Base-by-base conservation (phyloP, 2,329 filamentous ascomycete genomes). In the Leptographium procerum region DNA sequence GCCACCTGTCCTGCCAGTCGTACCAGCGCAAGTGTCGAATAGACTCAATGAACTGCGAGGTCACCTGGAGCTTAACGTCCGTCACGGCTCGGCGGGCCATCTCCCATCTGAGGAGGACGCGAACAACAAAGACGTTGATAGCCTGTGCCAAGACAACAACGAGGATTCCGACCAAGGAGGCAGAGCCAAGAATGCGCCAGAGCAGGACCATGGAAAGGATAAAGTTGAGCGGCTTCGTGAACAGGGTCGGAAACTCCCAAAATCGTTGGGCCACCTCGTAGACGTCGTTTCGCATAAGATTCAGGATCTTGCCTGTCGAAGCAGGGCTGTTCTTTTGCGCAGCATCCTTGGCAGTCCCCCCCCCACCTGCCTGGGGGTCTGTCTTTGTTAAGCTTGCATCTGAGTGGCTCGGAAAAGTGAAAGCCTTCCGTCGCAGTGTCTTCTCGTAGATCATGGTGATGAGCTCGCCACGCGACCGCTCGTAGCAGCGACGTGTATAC, bases 221-320 rank as follows among this genome's bases (percentile, higher is more conserved):
- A n/a, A 92, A 79, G 60, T 87, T 87, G 19, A 94, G 70, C 0
- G 91, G 91, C 61, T 87, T 88, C 3, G 85, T 85, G 47, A 95
- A 74, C 1, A 96, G 74, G n/a, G 77, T 77, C 2, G 87, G 80
- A 56, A 94, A 88, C 61, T 96, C 91, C 91, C 91, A 96, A 65
- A 96, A 94, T 50, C 88, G 75, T 66, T 92, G 89, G 3, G 89
- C 82, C 45, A 92, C 83, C 67, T 91, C 87, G 66, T 92, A 94
- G 0, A 87, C 88, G 68, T 94, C 89, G 60, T 81, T 84, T 54
- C 89, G 85, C 76, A 95, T 88, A 2, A 96, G 72, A 65, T 95
- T 96, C 61, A 96, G 80, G 56, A 96, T 94, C 67, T 95, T 95
- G 9, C 91, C 91, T 72, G 91, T 92, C 0, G 88, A 90, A 0